Percentiles rank a stretch among this genome's conserved stretches.
Evolutionary conservation across 31 red algal species (phyloP).

Genomic region (Endocladia muricata): DNA sequence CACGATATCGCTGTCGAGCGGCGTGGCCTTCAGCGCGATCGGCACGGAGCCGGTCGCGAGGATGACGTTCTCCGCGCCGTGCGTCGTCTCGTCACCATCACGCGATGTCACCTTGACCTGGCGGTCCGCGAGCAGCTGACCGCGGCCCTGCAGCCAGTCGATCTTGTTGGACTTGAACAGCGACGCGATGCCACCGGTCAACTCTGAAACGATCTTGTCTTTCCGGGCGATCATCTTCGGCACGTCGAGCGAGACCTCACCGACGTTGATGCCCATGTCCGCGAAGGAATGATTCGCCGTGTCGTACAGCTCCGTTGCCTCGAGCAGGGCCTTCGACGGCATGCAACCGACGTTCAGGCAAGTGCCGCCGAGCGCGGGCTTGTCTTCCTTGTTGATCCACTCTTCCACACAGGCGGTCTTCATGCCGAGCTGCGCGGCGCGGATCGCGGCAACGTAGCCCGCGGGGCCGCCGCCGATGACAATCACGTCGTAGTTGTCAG

Average conservation of each 20-base stretch:
- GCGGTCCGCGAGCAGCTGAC: constrained; percentile 3
- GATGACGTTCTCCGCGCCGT: constrained; percentile 43
- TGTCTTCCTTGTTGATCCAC: too few relatives aligned
- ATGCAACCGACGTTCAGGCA: constrained; percentile 55
- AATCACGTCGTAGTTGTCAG: constrained; percentile 36
- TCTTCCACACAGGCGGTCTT: constrained; percentile 51
- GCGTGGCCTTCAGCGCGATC: constrained; percentile 9
- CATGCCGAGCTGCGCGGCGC: constrained; percentile 41
- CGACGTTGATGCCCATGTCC: constrained; percentile 21
- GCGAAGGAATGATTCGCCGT: constrained; percentile 6
- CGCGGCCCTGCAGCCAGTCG: constrained; percentile 20
- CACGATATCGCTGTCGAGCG: not conserved
- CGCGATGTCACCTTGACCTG: constrained; percentile 1
- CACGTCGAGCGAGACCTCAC: constrained; percentile 5
- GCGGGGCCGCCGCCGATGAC: constrained; percentile 54
- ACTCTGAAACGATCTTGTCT: constrained; percentile 23
- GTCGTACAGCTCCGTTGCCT: constrained; percentile 47
- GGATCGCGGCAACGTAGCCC: constrained; percentile 62
- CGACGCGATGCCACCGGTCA: constrained; percentile 35
- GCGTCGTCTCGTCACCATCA: constrained; percentile 3
- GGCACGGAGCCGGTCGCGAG: constrained; percentile 42
- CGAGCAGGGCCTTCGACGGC: constrained; percentile 42
- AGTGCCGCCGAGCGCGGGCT: constrained; percentile 23
- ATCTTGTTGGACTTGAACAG: constrained; percentile 72
- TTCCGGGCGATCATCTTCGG: not conserved